These are phyloP conservation scores for Penicillium olsonii DNA, from an alignment of 2,329 filamentous ascomycete species.

Conservation along the genomic window DNA sequence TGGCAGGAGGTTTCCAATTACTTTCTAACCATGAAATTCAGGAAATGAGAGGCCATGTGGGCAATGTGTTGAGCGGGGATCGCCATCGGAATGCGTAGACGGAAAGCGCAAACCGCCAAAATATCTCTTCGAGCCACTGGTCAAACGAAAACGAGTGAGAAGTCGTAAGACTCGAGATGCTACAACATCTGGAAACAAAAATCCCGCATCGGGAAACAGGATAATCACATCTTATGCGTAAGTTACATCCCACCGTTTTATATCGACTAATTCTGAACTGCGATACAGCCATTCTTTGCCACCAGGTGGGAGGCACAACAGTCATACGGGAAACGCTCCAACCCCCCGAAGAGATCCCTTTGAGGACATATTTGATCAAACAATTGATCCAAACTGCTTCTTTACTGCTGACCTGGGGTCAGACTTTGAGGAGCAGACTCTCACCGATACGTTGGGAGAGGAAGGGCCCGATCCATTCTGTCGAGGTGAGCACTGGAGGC, in stretches of 20 bases:
- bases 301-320: neutral
- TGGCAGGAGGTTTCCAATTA: no score
- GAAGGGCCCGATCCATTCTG: neutral
- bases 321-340: neutral
- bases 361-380: neutral
- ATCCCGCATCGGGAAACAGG: no score
- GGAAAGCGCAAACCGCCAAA: conserved; percentile 12
- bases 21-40: no score
- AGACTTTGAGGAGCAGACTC: neutral
- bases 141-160: neutral
- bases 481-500: neutral
- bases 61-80: conserved; percentile 7
- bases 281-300: no score
- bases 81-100: conserved; percentile 10
- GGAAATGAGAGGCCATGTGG: conserved; percentile 15
- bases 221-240: no score
- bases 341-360: neutral
- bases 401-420: neutral
- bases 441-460: neutral
- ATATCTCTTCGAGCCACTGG: conserved; percentile 4
- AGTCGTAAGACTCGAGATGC: no score
- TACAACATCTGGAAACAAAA: no score
- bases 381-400: conserved; percentile 7
- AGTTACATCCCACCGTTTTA: no score
- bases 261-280: no score